Base-by-base conservation (phyloP, 169 alveolate genomes). In the Amoebophrya sp. region DNA sequence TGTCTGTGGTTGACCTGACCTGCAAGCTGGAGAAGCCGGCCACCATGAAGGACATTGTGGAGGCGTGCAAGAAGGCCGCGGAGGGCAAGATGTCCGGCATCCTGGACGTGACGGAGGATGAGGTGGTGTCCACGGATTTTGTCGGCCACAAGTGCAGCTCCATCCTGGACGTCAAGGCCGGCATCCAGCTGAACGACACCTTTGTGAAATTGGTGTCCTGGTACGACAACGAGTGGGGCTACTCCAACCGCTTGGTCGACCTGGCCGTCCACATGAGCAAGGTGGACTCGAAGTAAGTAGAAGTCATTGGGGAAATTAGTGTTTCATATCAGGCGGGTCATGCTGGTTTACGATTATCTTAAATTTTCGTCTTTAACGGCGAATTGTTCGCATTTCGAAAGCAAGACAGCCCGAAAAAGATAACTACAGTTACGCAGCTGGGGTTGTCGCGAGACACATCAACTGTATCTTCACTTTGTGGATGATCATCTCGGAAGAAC, bases 151-250 rank as follows among this genome's bases (percentile, higher is more conserved):
- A 95, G 92, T 93, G 96, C 94, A 98, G 99, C 91, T 97, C 99
- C 91, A 97, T 98, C 93, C 97, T 98, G 95, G 99, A 99, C 92
- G 96, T 97, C 92, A 97, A 96, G 94, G 99, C 99, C 54, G 99
- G 99, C 77, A 97, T 99, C 92, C 96, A 97, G 77, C 97, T 99
- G 89, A 98, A 96, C 96, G 97, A 97, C 93, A 96, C 96, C 94
- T 98, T 99, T 96, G 99, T 97, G 92, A 98, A 98, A 96, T 96
- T 98, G 77, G 98, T 98, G 53, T 95, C 99, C 66, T 99, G 99
- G 99, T 99, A 99, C 95, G 99, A 98, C 95, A 99, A 99, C 95
- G 99, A 98, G 95, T 98, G 99, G 99, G 99, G 99, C 77, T 99
- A 98, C 96, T 98, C 99, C 93, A 98, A 98, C 97, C 96, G 99